These are phyloP conservation scores for Fusarium hostae DNA, from an alignment of 2,329 filamentous ascomycete genomes.

Conservation along the genomic window DNA sequence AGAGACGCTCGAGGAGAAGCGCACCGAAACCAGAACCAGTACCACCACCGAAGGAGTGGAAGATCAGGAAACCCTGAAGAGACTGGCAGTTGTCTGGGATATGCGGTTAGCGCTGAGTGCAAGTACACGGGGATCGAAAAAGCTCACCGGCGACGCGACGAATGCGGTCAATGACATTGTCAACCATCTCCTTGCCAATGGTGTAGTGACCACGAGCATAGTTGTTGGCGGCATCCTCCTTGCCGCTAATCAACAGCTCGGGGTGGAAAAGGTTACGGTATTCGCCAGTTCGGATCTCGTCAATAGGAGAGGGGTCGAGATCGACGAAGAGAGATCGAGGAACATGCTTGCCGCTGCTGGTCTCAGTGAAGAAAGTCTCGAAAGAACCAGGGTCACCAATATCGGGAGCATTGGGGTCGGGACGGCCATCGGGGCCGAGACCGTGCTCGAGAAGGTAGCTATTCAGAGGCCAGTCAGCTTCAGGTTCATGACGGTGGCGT, in stretches of 20 bases:
- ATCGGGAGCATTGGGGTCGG: constrained; percentile 70
- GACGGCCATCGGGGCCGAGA: constrained; percentile 71
- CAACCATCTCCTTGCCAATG: constrained; percentile 80
- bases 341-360: constrained; percentile 76
- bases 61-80: constrained; percentile 78
- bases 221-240: constrained; percentile 83
- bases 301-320: constrained; percentile 77
- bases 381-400: constrained; percentile 71
- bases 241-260: constrained; percentile 77
- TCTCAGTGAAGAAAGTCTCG: constrained; percentile 81
- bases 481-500: not conserved
- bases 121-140: not conserved
- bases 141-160: constrained; percentile 74
- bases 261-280: constrained; percentile 79
- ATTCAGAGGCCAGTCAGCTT: constrained; percentile 43
- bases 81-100: constrained; percentile 75
- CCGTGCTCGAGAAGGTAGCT: constrained; percentile 80
- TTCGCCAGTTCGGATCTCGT: constrained; percentile 75
- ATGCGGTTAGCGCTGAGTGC: constrained; percentile 22
- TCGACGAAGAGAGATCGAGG: constrained; percentile 79
- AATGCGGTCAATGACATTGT: constrained; percentile 75
- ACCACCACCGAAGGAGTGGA: constrained; percentile 79
- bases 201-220: constrained; percentile 82
- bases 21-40: constrained; percentile 79
- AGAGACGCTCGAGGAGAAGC: constrained; percentile 76